Conservation (phyloP, 2,329 filamentous ascomycete genomes). For the Colletotrichum sp. region DNA sequence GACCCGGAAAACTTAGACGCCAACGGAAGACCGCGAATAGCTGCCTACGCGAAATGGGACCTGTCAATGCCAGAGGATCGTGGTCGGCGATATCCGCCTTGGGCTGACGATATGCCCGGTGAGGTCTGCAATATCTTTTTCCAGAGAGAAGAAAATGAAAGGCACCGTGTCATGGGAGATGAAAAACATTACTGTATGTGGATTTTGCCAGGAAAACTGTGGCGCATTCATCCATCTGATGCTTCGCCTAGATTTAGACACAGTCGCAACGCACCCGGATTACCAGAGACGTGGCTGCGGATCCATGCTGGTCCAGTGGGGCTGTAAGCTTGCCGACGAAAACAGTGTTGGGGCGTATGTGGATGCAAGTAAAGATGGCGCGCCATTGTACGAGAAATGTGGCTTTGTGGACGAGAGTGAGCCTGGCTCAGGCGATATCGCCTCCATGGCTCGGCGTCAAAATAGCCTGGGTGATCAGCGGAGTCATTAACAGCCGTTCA, state of each 20-base stretch:
- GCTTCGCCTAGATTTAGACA: slow-evolving; percentile 25
- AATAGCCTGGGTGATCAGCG: too few species aligned
- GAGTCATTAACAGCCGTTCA: too few species aligned
- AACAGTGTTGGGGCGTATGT: slow-evolving; percentile 26
- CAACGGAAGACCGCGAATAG: background rate
- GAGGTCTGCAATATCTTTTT: background rate
- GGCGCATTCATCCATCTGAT: too few species aligned
- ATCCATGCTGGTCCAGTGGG: slow-evolving; percentile 28
- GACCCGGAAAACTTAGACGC: background rate
- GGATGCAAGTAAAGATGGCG: slow-evolving; percentile 23
- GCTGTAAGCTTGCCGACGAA: slow-evolving; percentile 27
- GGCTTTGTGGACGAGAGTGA: slow-evolving; percentile 12
- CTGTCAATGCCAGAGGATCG: background rate
- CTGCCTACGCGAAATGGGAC: slow-evolving; percentile 19
- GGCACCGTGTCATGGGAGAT: background rate
- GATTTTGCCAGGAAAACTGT: accelerated
- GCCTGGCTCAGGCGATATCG: background rate
- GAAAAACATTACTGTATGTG: slow-evolving; percentile 2
- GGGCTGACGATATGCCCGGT: slow-evolving; percentile 6
- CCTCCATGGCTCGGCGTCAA: background rate
- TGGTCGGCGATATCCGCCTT: slow-evolving; percentile 5
- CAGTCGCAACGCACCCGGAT: slow-evolving; percentile 28
- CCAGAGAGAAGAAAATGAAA: background rate
- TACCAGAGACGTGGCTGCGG: slow-evolving; percentile 29
- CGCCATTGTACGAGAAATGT: background rate